These are phyloP conservation scores for Cronartium quercuum DNA, from an alignment of 1,284 basidiomycete genomes.

Conservation along the genomic window DNA sequence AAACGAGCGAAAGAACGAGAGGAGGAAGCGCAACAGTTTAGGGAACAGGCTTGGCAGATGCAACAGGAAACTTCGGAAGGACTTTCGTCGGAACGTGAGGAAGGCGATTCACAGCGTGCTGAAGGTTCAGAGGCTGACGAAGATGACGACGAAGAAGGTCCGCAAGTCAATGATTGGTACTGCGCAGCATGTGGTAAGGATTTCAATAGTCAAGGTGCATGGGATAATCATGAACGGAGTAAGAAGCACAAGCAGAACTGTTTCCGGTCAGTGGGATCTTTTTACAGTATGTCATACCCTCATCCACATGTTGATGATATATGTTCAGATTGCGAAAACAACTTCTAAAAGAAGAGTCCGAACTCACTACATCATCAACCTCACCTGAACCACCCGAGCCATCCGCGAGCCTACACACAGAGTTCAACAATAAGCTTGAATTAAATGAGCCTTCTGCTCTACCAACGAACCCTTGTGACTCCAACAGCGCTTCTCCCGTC, in stretches of 20 bases:
- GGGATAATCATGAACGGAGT: conserved; percentile 93
- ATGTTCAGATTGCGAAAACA: conserved; percentile 22
- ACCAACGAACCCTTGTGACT: no score
- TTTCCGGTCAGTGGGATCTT: conserved; percentile 54
- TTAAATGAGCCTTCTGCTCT: not conserved
- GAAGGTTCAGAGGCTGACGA: conserved; percentile 67
- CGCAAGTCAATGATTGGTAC: conserved; percentile 58
- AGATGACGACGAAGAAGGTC: conserved; percentile 51
- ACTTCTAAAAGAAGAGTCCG: conserved; percentile 34
- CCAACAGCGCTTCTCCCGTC: not conserved
- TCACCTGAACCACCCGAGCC: not conserved
- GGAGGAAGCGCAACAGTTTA: conserved; percentile 44
- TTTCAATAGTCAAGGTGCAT: conserved; percentile 86
- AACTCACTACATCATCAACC: not conserved
- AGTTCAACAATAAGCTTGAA: not conserved
- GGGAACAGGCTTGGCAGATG: conserved; percentile 48
- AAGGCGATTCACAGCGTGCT: no score
- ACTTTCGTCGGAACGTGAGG: conserved; percentile 42
- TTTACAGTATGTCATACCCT: not conserved
- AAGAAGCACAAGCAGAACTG: conserved; percentile 89
- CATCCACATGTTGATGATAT: not conserved
- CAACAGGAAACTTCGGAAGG: conserved; percentile 38
- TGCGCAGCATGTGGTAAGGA: conserved; percentile 91
- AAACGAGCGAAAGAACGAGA: conserved; percentile 44
- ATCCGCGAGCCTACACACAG: not conserved